Percentiles rank a stretch among this genome's conserved stretches.
phyloP scores from a whole-genome alignment of 805 yeast species.

The Clavispora phyllophila region DNA sequence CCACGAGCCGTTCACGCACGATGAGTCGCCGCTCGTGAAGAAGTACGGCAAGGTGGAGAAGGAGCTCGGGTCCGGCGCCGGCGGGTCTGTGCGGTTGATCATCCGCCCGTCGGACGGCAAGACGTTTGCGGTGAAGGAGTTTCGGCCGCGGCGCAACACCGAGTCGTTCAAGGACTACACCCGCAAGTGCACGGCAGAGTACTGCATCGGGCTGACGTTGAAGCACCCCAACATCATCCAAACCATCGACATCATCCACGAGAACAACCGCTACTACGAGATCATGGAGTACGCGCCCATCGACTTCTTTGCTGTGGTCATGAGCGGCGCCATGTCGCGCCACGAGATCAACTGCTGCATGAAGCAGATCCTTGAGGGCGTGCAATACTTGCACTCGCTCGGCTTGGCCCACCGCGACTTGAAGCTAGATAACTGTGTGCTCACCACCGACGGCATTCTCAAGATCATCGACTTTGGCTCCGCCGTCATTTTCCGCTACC shows the following conservation, averaged over 20 bases:
- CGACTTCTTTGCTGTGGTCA: constrained; percentile 81
- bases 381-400: constrained; percentile 65
- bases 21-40: constrained; percentile 25
- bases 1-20: constrained; percentile 16
- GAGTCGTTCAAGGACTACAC: constrained; percentile 74
- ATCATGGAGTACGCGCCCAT: constrained; percentile 93
- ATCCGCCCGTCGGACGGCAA: constrained; percentile 64
- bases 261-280: constrained; percentile 69
- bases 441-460: constrained; percentile 66
- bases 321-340: constrained; percentile 79
- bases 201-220: constrained; percentile 77
- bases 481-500: constrained; percentile 77
- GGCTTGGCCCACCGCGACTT: constrained; percentile 83
- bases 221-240: constrained; percentile 79
- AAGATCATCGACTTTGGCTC: constrained; percentile 81
- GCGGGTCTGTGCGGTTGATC: constrained; percentile 75
- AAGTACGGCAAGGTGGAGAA: constrained; percentile 74
- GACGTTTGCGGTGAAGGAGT: constrained; percentile 80
- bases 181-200: constrained; percentile 85
- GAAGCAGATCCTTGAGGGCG: constrained; percentile 70
- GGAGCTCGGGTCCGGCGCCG: constrained; percentile 80
- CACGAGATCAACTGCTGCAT: constrained; percentile 79
- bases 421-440: constrained; percentile 78
- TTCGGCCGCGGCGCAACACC: constrained; percentile 64
- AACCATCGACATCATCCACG: constrained; percentile 70